A percentile compares a stretch with the other conserved stretches of the same genome.
Conservation (phyloP, 805 yeast species). For the Ogataea ramenticola region DNA sequence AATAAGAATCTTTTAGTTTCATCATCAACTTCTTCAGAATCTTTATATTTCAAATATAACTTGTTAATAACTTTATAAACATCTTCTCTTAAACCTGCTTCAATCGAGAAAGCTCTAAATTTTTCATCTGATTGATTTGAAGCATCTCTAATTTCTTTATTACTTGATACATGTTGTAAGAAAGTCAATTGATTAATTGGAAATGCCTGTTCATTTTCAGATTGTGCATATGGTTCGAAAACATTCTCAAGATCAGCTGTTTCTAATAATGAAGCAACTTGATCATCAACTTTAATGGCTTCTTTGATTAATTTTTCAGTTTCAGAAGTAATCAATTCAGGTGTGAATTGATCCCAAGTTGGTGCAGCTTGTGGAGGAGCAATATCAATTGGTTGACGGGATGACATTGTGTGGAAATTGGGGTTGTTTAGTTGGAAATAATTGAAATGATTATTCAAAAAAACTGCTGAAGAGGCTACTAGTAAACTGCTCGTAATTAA, state of each 20-base stretch:
- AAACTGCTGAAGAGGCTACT: background rate
- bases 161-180: constrained; percentile 64
- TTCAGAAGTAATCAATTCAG: constrained; percentile 35
- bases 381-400: background rate
- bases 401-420: background rate
- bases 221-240: constrained; percentile 43
- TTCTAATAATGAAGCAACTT: constrained; percentile 36
- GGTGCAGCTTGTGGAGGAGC: constrained; percentile 36
- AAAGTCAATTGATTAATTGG: constrained; percentile 50
- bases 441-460: background rate
- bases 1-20: constrained; percentile 54
- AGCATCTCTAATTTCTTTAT: constrained; percentile 63
- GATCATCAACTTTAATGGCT: constrained; percentile 42
- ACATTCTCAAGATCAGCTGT: constrained; percentile 51
- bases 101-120: constrained; percentile 52
- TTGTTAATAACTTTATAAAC: constrained; percentile 52
- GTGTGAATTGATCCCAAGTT: constrained; percentile 48
- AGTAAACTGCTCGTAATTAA: background rate
- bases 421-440: background rate
- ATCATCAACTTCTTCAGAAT: constrained; percentile 29
- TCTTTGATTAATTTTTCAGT: constrained; percentile 39
- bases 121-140: constrained; percentile 56
- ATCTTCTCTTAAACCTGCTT: constrained; percentile 58
- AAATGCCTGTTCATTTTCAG: constrained; percentile 42
- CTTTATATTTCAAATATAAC: constrained; percentile 35